Percentiles rank a stretch among this genome's conserved stretches.
These are phyloP conservation scores for Cornus suecica DNA, from an alignment of 148 eudicot species.

Conservation along the genomic window DNA sequence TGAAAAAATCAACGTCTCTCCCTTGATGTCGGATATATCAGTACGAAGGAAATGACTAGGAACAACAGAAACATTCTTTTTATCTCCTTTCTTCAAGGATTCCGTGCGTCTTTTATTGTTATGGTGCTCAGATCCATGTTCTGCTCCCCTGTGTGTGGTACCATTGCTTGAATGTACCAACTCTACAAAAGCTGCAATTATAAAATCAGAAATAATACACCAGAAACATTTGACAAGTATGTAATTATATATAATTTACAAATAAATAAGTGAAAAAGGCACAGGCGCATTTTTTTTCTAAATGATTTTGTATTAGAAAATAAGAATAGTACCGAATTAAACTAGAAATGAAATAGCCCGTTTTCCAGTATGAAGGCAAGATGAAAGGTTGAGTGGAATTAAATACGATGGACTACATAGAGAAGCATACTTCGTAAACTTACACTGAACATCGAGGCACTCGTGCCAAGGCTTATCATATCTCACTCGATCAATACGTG, in stretches of 20 bases:
- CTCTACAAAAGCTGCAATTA: slow-evolving; percentile 62
- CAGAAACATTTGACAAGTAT: background rate
- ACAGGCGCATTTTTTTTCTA: background rate
- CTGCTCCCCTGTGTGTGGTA: slow-evolving; percentile 58
- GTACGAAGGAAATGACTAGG: slow-evolving; percentile 86
- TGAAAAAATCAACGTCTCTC: slow-evolving; percentile 67
- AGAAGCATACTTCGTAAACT: slow-evolving; percentile 17
- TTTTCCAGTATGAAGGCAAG: too few species aligned
- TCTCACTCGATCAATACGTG: slow-evolving; percentile 86
- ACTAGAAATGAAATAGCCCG: too few species aligned
- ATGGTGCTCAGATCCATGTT: slow-evolving; percentile 30
- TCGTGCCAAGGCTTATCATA: slow-evolving; percentile 98
- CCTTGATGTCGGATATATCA: slow-evolving; percentile 80
- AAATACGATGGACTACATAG: background rate
- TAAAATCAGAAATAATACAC: background rate
- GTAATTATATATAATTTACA: background rate
- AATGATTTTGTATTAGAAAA: too few species aligned
- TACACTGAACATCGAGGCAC: slow-evolving; percentile 86
- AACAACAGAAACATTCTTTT: slow-evolving; percentile 51
- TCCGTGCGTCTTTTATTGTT: slow-evolving; percentile 48
- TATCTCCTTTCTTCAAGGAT: slow-evolving; percentile 49
- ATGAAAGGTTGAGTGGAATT: background rate
- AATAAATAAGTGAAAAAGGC: background rate
- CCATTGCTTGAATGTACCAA: slow-evolving; percentile 85
- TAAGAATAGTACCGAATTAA: too few species aligned